A percentile compares a stretch with the other conserved stretches of the same genome.
phyloP scores from a whole-genome alignment of 352 stramenopile species.

The Phytophthora fragariaefolia region DNA sequence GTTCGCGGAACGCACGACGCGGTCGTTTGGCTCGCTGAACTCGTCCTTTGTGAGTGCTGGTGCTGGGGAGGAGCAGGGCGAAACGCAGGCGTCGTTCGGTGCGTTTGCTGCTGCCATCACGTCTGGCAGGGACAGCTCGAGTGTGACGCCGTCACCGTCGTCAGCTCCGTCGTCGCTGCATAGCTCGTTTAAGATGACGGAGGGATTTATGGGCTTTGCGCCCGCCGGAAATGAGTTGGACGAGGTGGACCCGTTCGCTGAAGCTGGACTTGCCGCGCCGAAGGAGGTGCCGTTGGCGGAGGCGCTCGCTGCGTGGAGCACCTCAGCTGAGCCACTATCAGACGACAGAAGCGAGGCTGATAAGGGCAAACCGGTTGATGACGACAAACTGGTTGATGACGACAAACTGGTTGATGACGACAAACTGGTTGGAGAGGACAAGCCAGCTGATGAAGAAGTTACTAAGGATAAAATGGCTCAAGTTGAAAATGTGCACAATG shows the following conservation, averaged over 20 bases:
- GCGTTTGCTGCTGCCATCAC: constrained; percentile 23
- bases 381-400: constrained; percentile 2
- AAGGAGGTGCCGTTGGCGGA: constrained; percentile 34
- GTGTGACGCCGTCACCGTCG: constrained; percentile 17
- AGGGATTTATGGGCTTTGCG: constrained; percentile 26
- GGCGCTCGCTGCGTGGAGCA: constrained; percentile 36
- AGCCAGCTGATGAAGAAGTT: background rate
- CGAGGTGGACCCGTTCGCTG: constrained; percentile 39
- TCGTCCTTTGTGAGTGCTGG: constrained; percentile 36
- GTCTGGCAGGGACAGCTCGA: constrained; percentile 1
- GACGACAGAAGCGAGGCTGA: background rate
- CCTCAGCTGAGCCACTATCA: constrained; percentile 15
- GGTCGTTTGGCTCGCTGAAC: constrained; percentile 36
- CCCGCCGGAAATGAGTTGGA: constrained; percentile 22
- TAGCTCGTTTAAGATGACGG: constrained; percentile 38
- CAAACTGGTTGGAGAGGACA: background rate
- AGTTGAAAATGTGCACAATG: background rate
- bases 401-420: constrained; percentile 11
- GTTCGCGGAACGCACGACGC: constrained; percentile 30
- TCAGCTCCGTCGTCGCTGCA: constrained; percentile 40
- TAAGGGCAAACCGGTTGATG: background rate
- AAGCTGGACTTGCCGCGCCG: constrained; percentile 34
- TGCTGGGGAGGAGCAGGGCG: constrained; percentile 20
- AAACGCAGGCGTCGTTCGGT: constrained; percentile 13
- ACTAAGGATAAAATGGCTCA: background rate